phyloP scores from a whole-genome alignment of 495 filamentous ascomycete species.

The Pyronema domesticum region DNA sequence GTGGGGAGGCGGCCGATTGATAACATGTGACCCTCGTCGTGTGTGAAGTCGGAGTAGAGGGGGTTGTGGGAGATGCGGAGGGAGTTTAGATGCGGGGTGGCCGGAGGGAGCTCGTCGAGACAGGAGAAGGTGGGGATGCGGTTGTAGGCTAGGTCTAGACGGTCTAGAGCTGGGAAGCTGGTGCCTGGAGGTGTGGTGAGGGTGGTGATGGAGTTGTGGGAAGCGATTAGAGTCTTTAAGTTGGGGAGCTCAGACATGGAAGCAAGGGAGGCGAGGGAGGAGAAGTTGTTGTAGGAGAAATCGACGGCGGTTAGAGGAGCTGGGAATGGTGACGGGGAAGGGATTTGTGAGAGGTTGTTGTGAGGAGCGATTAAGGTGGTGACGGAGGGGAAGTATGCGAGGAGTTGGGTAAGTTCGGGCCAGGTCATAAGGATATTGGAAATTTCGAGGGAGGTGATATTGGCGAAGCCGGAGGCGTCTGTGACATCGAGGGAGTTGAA shows the following conservation, averaged over 20 bases:
- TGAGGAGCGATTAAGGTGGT: slow-evolving; percentile 35
- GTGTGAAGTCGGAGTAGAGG: slow-evolving; percentile 35
- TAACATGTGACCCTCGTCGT: slow-evolving; percentile 72
- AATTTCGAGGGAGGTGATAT: slow-evolving; percentile 51
- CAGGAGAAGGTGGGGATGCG: slow-evolving; percentile 49
- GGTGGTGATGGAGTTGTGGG: slow-evolving; percentile 35
- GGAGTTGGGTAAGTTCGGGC: slow-evolving; percentile 35
- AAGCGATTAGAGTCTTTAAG: slow-evolving; percentile 44
- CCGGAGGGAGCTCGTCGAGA: slow-evolving; percentile 42
- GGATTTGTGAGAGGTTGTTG: slow-evolving; percentile 31
- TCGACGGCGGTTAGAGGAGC: slow-evolving; percentile 39
- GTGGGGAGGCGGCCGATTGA: slow-evolving; percentile 56
- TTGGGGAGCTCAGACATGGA: slow-evolving; percentile 38
- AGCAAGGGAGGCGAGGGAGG: slow-evolving; percentile 38
- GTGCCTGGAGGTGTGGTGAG: slow-evolving; percentile 17
- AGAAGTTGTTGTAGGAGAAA: slow-evolving; percentile 61
- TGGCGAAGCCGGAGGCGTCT: slow-evolving; percentile 28
- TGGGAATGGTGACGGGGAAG: slow-evolving; percentile 33
- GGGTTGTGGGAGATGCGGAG: slow-evolving; percentile 75
- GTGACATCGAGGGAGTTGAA: slow-evolving; percentile 35
- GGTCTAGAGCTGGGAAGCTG: slow-evolving; percentile 34
- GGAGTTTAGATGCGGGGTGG: slow-evolving; percentile 51
- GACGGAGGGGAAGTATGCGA: slow-evolving; percentile 39
- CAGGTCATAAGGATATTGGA: slow-evolving; percentile 55
- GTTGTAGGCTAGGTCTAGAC: slow-evolving; percentile 71